Evolutionary conservation across 441 rosid genomes (phyloP).

Genomic region (Macaranga tanarius): DNA sequence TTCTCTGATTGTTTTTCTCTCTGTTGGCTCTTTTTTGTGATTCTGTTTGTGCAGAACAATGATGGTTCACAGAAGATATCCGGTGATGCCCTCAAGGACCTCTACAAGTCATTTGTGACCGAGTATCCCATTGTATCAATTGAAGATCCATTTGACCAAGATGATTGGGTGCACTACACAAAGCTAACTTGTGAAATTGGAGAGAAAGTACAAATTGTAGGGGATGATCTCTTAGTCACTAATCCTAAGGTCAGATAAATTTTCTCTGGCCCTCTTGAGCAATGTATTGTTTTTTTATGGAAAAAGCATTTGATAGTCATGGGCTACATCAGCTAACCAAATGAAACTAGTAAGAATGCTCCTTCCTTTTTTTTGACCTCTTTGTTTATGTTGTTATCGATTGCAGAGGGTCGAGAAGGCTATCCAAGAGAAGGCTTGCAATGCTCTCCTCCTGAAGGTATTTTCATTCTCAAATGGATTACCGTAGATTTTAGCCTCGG

Average conservation of each 20-base stretch:
- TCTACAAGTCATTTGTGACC: slow-evolving; percentile 83
- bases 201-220: slow-evolving; percentile 74
- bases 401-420: slow-evolving; percentile 92
- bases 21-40: background rate
- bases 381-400: slow-evolving; percentile 1
- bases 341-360: background rate
- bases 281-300: background rate
- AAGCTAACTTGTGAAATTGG: slow-evolving; percentile 82
- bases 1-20: background rate
- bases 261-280: background rate
- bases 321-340: background rate
- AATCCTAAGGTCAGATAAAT: slow-evolving; percentile 77
- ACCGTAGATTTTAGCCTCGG: background rate
- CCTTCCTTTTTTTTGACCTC: background rate
- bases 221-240: slow-evolving; percentile 97
- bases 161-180: slow-evolving; percentile 88
- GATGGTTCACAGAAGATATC: slow-evolving; percentile 86
- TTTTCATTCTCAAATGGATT: background rate
- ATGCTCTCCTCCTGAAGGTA: slow-evolving; percentile 96
- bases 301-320: background rate
- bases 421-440: slow-evolving; percentile 80
- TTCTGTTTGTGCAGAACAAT: slow-evolving; percentile 50
- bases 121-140: slow-evolving; percentile 95
- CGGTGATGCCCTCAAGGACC: slow-evolving; percentile 79
- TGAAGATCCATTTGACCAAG: slow-evolving; percentile 98